Percentiles rank a stretch among this genome's conserved stretches.
Conservation (phyloP, 2,329 filamentous ascomycete genomes). For the Nigrospora sphaerica region DNA sequence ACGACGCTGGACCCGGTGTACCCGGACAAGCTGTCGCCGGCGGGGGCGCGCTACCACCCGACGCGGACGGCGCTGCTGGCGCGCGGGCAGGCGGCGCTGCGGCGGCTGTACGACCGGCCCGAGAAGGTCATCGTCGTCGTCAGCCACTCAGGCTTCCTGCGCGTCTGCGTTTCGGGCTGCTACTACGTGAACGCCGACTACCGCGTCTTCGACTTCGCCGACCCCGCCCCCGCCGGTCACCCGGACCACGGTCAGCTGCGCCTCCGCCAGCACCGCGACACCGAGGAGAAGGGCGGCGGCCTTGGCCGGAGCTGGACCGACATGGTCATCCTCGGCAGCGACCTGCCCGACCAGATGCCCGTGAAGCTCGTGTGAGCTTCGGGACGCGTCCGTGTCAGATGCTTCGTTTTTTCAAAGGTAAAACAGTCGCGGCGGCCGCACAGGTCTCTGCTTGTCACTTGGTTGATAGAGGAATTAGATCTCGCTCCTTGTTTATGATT, state of each 20-base stretch:
- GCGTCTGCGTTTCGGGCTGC: conserved; percentile 46
- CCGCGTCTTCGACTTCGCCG: conserved; percentile 49
- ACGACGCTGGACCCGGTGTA: conserved; percentile 48
- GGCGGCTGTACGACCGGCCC: conserved; percentile 40
- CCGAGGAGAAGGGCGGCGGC: conserved; percentile 37
- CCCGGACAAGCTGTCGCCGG: conserved; percentile 52
- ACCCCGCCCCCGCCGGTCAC: conserved; percentile 15
- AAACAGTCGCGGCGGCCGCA: too few species aligned
- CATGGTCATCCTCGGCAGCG: conserved; percentile 28
- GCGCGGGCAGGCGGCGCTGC: conserved; percentile 45
- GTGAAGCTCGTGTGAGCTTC: background rate
- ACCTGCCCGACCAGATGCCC: conserved; percentile 27
- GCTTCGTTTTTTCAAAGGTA: too few species aligned
- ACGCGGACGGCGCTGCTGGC: conserved; percentile 43
- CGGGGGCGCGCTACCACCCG: conserved; percentile 42
- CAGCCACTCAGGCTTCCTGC: conserved; percentile 56
- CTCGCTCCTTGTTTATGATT: too few species aligned
- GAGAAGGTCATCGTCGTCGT: conserved; percentile 60
- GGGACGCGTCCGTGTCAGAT: too few species aligned
- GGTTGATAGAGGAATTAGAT: too few species aligned
- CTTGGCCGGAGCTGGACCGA: conserved; percentile 39
- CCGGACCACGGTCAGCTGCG: conserved; percentile 8
- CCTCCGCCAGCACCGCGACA: conserved; percentile 42
- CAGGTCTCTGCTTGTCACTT: too few species aligned
- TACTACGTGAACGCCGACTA: conserved; percentile 59